Evolutionary conservation across 169 alveolate species (phyloP), one percentile per base, ranked within the genome.

Genomic region (Plasmodium blacklocki): DNA sequence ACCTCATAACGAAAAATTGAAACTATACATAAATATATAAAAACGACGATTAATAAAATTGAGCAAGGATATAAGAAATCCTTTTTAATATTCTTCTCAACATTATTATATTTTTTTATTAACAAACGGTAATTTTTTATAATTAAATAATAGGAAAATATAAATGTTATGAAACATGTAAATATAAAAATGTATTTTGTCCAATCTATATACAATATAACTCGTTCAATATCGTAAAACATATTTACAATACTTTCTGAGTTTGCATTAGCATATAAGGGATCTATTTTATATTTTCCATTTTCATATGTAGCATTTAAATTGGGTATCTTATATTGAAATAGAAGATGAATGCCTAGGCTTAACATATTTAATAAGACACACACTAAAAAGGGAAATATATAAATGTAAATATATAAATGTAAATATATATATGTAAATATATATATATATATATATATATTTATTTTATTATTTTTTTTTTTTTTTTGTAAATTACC

Each of bases 71-170:
- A 64, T 8, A 86, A 60, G 18, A 86, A 70, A 72, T 86, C 92
- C 43, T 12, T 60, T 66, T 50, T 86, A 58, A 86, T 86, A 63
- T 72, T 72, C 26, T 86, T 71, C 26, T 86, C 87, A 11, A 86
- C 92, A 59, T 66, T 71, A 11, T 54, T 72, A 54, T 86, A 86
- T 86, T 86, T 86, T 86, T 72, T 59, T 72, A 73, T 72, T 50
- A 86, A 62, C 52, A 86, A 59, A 21, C 92, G 88, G 60, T 59
- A 50, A 4, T 56, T 74, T 19, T 71, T 72, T 72, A 86, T 12
- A 43, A 47, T 71, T 6, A 71, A 70, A 26, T 29, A 58, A 66
- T 64, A 72, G 11, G 73, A 72, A n/a, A 86, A 39, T 12, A 29
- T 18, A 64, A 86, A 86, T 2, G 71, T 72, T 70, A 86, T 45